Base-by-base conservation (phyloP, 2,329 filamentous ascomycete genomes). In the Cytospora leucostoma region DNA sequence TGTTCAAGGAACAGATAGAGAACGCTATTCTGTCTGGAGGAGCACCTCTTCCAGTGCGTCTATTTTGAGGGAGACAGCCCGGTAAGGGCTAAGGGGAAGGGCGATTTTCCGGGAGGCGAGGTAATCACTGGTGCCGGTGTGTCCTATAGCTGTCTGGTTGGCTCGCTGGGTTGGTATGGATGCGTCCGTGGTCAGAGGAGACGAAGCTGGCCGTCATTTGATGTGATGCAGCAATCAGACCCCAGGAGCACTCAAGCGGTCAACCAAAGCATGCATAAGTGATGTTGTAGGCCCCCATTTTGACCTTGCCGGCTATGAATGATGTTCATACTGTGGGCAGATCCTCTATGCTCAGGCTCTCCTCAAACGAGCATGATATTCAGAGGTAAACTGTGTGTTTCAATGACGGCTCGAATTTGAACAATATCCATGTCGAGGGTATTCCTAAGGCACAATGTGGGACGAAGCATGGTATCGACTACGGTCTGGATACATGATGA, bases 1-100 rank as follows among this genome's bases (percentile, higher is more conserved):
- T 68, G 70, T 70, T 79, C 81, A 27, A 76, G 59, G 66, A 77
- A 80, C 69, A 79, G 79, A 67, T 72, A 76, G 65, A 78, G 80
- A 33, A 72, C 62, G 12, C 76, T 61, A 7, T 67, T 58, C 44
- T 74, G 70, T n/a, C n/a, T n/a, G n/a, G n/a, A n/a, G n/a, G 1
- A 61, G 72, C 65, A 13, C 79, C 79, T 3, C 66, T 70, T 27
- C 76, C 78, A 56, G 77, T 74, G n/a, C 80, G 78, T 3, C 77
- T 73, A 7, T 71, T 65, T 0, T 79, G 78, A 1, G 79, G 74
- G 7, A 74, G 2, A 68, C 80, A 82, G 13, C 71, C 27, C 33
- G 49, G 74, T 78, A 74, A 75, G 77, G 11, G 71, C 65, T 17
- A 80, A 66, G 19, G 76, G 76, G 0, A 74, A 68, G 10, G 78